Evolutionary conservation across 768 basidiomycete genomes (phyloP).

Genomic region (Trametes sanguinea): DNA sequence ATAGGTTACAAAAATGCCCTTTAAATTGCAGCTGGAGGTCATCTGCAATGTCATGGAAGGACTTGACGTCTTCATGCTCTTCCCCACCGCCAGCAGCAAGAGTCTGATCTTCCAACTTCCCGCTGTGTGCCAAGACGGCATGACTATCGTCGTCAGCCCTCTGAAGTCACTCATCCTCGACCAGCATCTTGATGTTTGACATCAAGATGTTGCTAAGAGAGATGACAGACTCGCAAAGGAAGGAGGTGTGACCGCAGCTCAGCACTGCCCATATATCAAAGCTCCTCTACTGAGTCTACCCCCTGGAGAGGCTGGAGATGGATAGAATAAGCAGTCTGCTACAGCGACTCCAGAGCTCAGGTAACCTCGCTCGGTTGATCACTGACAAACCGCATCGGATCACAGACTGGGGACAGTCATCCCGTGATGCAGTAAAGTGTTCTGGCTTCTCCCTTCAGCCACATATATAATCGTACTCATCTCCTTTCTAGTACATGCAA

Average conservation of each 20-base stretch:
- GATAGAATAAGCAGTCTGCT: constrained; percentile 62
- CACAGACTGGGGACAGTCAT: constrained; percentile 91
- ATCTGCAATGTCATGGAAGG: no score
- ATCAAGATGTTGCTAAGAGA: constrained; percentile 72
- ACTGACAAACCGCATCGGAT: constrained; percentile 98
- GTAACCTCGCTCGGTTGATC: constrained; percentile 82
- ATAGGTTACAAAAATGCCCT: no score
- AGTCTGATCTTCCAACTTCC: constrained; percentile 90
- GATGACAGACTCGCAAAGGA: constrained; percentile 38
- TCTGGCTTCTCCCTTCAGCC: no score
- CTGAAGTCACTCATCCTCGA: constrained; percentile 87
- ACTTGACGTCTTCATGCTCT: constrained; percentile 88
- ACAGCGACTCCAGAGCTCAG: constrained; percentile 51
- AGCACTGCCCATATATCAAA: constrained; percentile 46
- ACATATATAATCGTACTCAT: not conserved
- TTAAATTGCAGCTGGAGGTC: no score
- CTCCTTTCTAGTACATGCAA: no score
- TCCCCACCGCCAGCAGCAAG: constrained; percentile 96
- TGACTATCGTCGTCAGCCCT: constrained; percentile 90
- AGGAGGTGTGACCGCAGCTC: constrained; percentile 49
- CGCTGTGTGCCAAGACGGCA: constrained; percentile 75
- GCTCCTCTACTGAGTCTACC: constrained; percentile 72
- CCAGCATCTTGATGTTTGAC: constrained; percentile 77
- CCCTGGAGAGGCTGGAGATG: constrained; percentile 84
- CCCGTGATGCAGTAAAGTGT: constrained; percentile 72